Base-by-base conservation (phyloP, 2,329 filamentous ascomycete genomes). In the Cordyceps javanica region DNA sequence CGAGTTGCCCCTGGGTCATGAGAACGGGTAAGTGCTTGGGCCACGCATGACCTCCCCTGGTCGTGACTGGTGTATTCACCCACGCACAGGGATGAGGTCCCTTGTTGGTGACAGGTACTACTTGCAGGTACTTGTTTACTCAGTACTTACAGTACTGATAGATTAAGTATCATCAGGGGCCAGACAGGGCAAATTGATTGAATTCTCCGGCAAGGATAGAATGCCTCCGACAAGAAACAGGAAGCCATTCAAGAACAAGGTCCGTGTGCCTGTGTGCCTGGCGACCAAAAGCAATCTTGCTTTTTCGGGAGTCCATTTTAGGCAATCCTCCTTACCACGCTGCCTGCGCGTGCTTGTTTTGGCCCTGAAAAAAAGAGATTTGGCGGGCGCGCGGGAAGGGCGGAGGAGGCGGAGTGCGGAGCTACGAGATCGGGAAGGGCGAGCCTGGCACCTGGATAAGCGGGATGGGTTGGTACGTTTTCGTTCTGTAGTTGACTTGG, bases 221-320 rank as follows among this genome's bases (percentile, higher is more conserved):
- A 34, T 13, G 13, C n/a, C 26, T 30, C 3, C 13, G 14, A 28
- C 26, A 19, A 13, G 16, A n/a, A 19, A 16, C 30, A 11, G 19
- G 23, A 19, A 19, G 7, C 44, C 32, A n/a, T 36, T 25, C 16
- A 52, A 10, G 34, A 41, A 41, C 38, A 13, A 52, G 36, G 32
- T 50, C 30, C 11, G 28, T 36, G 32, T 26, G 19, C n/a, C n/a
- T n/a, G n/a, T n/a, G n/a, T n/a, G n/a, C n/a, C n/a, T n/a, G n/a
- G n/a, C n/a, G n/a, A n/a, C n/a, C n/a, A n/a, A 10, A 26, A 41
- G 13, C 36, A 39, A n/a, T 4, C 13, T n/a, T 39, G n/a, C n/a
- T 36, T 32, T 32, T 26, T 38, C 52, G 52, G 52, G 39, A 55
- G 30, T 55, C 52, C 52, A 28, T 55, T 55, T 46, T 46, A 46